Percentiles rank a stretch among this genome's conserved stretches.
phyloP scores from a whole-genome alignment of 2,329 filamentous ascomycete species.

The Alternaria triticimaculans region DNA sequence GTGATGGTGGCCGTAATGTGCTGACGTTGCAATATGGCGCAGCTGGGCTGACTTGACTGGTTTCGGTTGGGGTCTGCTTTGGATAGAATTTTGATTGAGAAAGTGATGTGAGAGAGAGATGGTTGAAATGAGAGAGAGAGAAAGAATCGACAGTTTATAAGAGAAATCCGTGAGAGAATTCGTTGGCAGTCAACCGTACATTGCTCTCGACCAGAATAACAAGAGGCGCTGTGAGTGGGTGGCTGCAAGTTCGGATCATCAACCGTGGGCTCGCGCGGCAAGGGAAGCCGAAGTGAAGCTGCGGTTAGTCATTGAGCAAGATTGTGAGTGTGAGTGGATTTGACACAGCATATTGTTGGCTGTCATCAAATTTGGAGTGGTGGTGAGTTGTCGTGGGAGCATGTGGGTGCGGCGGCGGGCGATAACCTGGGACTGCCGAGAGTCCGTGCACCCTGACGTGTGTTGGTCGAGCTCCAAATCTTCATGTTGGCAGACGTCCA shows the following conservation, averaged over 20 bases:
- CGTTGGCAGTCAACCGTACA: neutral
- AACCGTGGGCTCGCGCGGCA: neutral
- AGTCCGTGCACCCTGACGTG: slow-evolving; percentile 21
- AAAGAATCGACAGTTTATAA: neutral
- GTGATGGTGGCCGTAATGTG: slow-evolving; percentile 27
- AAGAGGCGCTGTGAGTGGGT: neutral
- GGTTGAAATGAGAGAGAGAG: slow-evolving; percentile 3
- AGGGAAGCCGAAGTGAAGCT: neutral
- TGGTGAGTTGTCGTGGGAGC: neutral
- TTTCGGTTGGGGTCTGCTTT: slow-evolving; percentile 14
- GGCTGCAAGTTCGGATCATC: neutral
- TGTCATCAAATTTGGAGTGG: neutral
- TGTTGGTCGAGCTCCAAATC: slow-evolving; percentile 18
- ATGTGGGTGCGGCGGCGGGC: neutral
- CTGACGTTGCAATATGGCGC: slow-evolving; percentile 34
- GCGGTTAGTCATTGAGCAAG: neutral
- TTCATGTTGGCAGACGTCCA: slow-evolving; percentile 20
- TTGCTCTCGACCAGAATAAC: neutral
- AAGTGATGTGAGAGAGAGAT: neutral
- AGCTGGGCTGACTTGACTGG: slow-evolving; percentile 25
- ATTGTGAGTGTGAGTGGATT: neutral
- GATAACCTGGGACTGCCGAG: neutral
- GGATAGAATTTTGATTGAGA: neutral
- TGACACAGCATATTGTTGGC: neutral
- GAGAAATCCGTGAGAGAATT: neutral